Base-by-base conservation (phyloP, 768 basidiomycete genomes). In the Porphyrellus cyaneotinctus region DNA sequence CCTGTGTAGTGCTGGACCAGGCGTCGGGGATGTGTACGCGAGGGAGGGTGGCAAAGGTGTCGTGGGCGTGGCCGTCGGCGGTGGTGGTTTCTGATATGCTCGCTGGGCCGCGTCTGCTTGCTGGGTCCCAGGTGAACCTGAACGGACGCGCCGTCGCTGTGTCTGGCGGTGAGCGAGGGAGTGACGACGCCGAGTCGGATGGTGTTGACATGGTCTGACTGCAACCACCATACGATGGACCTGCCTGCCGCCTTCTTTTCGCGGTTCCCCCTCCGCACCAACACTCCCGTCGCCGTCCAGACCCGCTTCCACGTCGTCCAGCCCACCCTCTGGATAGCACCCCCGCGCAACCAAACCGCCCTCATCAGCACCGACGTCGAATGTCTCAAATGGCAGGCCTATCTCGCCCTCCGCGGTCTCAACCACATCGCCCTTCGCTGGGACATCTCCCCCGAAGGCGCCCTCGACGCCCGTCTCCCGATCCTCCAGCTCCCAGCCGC, bases 311-410 rank as follows among this genome's bases (percentile, higher is more conserved):
- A 63, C 17, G 51, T 68, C 17, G 54, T 53, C 2, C 57, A 73
- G 69, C 61, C 87, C 22, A 72, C 84, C 0, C 77, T 92, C 41
- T 90, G 88, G 85, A 80, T 91, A 22, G 74, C 74, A 15, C 78
- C 81, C 20, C 84, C 83, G 2, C 59, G 65, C 47, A 54, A 45
- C 43, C 15, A 54, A 56, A 28, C 61, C 28, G 58, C 61, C 45
- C 60, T 72, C 3, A 78, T 92, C 55, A 89, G 87, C 69, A 67
- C 76, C 48, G 90, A 92, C 70, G 84, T 91, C 59, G 88, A 91
- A 60, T 92, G 90, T 66, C 79, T 93, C 64, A 91, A 90, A 70
- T 92, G 90, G 90, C 91, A 93, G 68, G 88, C 91, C 0, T 91
- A 87, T 60, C 23, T 80, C 86, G 43, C 83, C 7, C 71, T 81